Evolutionary conservation across 1,284 basidiomycete species (phyloP).

Genomic region (Megacollybia platyphylla): DNA sequence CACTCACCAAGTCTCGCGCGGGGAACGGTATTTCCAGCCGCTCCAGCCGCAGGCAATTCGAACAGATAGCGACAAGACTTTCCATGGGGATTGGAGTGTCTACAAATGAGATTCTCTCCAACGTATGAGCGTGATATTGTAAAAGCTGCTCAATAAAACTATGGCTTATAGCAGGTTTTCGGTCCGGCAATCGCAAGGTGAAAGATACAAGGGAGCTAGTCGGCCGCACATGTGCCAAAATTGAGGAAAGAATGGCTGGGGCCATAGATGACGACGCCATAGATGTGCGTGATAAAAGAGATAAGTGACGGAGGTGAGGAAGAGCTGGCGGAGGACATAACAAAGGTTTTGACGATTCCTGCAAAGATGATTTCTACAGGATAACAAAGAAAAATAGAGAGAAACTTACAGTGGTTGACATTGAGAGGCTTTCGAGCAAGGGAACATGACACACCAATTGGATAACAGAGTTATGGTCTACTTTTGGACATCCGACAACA

Average conservation of each 20-base stretch:
- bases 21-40: slow-evolving; percentile 37
- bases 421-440: slow-evolving; percentile 40
- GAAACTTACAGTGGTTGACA: slow-evolving; percentile 38
- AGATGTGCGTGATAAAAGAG: slow-evolving; percentile 31
- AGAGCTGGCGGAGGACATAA: slow-evolving; percentile 21
- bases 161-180: slow-evolving; percentile 21
- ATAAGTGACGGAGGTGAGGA: slow-evolving; percentile 32
- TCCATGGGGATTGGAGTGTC: slow-evolving; percentile 28
- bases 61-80: slow-evolving; percentile 27
- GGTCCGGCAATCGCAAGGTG: slow-evolving; percentile 34
- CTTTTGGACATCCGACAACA: slow-evolving; percentile 41
- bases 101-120: slow-evolving; percentile 33
- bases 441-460: slow-evolving; percentile 33
- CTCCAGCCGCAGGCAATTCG: slow-evolving; percentile 30
- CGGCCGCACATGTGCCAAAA: slow-evolving; percentile 22
- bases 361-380: slow-evolving; percentile 1
- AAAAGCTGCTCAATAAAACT: slow-evolving; percentile 30
- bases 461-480: slow-evolving; percentile 38
- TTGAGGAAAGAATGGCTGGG: slow-evolving; percentile 20
- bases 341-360: slow-evolving; percentile 26
- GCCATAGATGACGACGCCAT: slow-evolving; percentile 18
- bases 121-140: slow-evolving; percentile 25
- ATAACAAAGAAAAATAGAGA: slow-evolving; percentile 1
- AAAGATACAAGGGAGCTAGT: slow-evolving; percentile 33
- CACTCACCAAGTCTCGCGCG: slow-evolving; percentile 34